Conservation (phyloP, 2,329 filamentous ascomycete species). For the Xylariaceae sp. region DNA sequence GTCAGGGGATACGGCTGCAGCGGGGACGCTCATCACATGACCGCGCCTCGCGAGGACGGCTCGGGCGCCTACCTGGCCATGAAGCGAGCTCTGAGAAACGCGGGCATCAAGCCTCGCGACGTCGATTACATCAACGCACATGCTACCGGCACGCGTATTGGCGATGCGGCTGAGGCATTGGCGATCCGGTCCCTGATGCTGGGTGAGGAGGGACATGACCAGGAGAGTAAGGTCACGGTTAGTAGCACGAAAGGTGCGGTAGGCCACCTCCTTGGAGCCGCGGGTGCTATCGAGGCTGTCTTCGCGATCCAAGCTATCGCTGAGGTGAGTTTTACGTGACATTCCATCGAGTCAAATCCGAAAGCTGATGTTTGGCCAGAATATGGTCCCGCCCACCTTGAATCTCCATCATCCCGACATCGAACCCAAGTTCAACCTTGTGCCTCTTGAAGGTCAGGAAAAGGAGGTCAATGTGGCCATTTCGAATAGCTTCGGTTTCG, state of each 20-base stretch:
- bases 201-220: slow-evolving; percentile 58
- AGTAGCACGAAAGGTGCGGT: slow-evolving; percentile 93
- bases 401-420: slow-evolving; percentile 65
- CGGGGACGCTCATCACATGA: slow-evolving; percentile 89
- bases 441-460: slow-evolving; percentile 63
- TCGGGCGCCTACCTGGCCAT: slow-evolving; percentile 77
- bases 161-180: slow-evolving; percentile 78
- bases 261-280: slow-evolving; percentile 84
- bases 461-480: slow-evolving; percentile 65
- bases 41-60: slow-evolving; percentile 77
- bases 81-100: slow-evolving; percentile 71
- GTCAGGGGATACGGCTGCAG: slow-evolving; percentile 83
- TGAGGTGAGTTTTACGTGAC: slow-evolving; percentile 50
- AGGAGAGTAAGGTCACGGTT: slow-evolving; percentile 62
- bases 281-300: slow-evolving; percentile 82
- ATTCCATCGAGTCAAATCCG: not conserved
- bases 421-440: slow-evolving; percentile 76
- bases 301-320: slow-evolving; percentile 74
- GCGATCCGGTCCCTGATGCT: slow-evolving; percentile 75
- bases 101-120: slow-evolving; percentile 56
- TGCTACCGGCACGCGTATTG: slow-evolving; percentile 78
- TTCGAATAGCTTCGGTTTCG: slow-evolving; percentile 97
- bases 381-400: slow-evolving; percentile 74
- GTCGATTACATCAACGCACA: slow-evolving; percentile 96
- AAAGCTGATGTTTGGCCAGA: slow-evolving; percentile 39